Base-by-base conservation (phyloP, 371 early-diverging fungal species). In the Saksenaea vasiformis region DNA sequence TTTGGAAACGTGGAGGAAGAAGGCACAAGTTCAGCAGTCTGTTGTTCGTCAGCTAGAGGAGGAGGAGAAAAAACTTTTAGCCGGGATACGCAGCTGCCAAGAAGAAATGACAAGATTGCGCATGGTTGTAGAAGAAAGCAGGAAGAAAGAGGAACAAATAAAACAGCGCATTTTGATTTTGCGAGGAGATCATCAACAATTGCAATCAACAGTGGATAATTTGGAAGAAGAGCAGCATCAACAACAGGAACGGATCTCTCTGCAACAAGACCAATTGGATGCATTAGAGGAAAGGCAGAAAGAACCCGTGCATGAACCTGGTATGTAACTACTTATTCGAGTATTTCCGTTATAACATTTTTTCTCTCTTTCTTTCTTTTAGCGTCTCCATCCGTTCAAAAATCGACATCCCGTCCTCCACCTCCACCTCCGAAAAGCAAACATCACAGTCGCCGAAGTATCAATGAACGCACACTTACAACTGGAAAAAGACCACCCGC, bases 361-460 rank as follows among this genome's bases (percentile, higher is more conserved):
- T n/a, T n/a, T n/a, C n/a, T n/a, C n/a, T n/a, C n/a, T n/a, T n/a
- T n/a, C n/a, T n/a, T n/a, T n/a, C n/a, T 28, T 27, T 8, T 27
- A 19, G 51, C n/a, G 3, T 13, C 65, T 27, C 38, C 28, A 13
- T 26, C 28, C 26, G n/a, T 47, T n/a, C 66, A 66, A 61, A 54
- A 55, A 15, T 26, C 56, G 13, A 31, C 26, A 24, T 56, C 65
- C 17, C 57, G 57, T 31, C 67, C 62, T 27, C 61, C 67, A 10
- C 62, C 66, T n/a, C 62, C 67, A 10, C 67, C 67, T 37, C 67
- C 67, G 5, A 44, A 60, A 43, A 67, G 67, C 28, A 61, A 62
- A 22, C 44, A 41, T 47, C 62, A 58, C 11, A 61, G 26, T 19
- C 11, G 11, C 15, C 39, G 54, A 58, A 57, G 64, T 44, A 24